These are phyloP conservation scores for Epichloe aotearoae DNA, from an alignment of 2,329 filamentous ascomycete genomes.

Conservation along the genomic window DNA sequence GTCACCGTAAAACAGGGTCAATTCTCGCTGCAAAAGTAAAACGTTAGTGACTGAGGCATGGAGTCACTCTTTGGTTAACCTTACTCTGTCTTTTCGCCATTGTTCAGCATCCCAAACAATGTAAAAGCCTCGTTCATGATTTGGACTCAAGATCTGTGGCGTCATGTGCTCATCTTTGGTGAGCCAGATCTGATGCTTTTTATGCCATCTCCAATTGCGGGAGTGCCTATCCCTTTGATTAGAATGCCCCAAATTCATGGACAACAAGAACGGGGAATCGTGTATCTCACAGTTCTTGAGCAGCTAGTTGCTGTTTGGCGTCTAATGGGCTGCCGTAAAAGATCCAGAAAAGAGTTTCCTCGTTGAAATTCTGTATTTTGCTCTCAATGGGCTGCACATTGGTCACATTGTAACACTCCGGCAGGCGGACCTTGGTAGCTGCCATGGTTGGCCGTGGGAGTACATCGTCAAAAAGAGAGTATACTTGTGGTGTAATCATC, in stretches of 20 bases:
- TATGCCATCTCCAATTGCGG: slow-evolving; percentile 57
- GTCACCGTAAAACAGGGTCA: slow-evolving; percentile 48
- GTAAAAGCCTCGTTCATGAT: slow-evolving; percentile 52
- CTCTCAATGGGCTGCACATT: slow-evolving; percentile 53
- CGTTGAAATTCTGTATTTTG: slow-evolving; percentile 54
- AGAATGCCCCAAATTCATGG: neutral
- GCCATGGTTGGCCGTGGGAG: slow-evolving; percentile 44
- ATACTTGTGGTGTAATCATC: slow-evolving; percentile 44
- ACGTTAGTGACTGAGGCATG: slow-evolving; percentile 4
- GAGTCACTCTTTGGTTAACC: slow-evolving; percentile 27
- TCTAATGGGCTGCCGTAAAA: slow-evolving; percentile 55
- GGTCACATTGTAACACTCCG: slow-evolving; percentile 54
- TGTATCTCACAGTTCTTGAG: slow-evolving; percentile 43
- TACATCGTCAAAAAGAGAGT: slow-evolving; percentile 45
- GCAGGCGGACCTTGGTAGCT: slow-evolving; percentile 39
- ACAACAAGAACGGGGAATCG: neutral
- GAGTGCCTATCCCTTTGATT: slow-evolving; percentile 33
- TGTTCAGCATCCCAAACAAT: slow-evolving; percentile 50
- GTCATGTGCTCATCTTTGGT: slow-evolving; percentile 56
- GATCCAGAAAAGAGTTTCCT: slow-evolving; percentile 57
- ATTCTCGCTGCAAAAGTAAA: slow-evolving; percentile 38
- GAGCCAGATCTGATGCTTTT: slow-evolving; percentile 53
- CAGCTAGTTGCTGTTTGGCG: slow-evolving; percentile 49
- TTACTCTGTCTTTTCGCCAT: slow-evolving; percentile 51
- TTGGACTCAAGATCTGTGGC: slow-evolving; percentile 43